A percentile compares a stretch with the other conserved stretches of the same genome.
These are phyloP conservation scores for Pseudogymnoascus sp. DNA, from an alignment of 2,329 filamentous ascomycete species.

Conservation along the genomic window DNA sequence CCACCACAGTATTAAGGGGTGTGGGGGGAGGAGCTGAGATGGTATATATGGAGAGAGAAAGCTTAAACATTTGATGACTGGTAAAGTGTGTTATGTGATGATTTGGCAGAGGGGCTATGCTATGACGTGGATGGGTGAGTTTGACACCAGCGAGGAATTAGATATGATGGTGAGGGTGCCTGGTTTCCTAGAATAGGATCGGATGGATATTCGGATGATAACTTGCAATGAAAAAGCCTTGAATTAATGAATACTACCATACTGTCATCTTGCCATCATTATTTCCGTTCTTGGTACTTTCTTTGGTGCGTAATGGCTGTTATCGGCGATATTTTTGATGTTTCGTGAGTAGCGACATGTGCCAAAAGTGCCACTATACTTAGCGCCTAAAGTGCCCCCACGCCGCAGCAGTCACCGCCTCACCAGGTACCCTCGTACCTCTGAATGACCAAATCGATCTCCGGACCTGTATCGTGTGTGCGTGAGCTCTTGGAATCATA, in stretches of 20 bases:
- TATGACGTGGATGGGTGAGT: not conserved
- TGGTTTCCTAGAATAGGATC: not conserved
- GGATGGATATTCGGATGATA: not conserved
- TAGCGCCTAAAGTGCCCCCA: not conserved
- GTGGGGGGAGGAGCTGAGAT: too few species aligned
- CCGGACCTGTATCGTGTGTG: not conserved
- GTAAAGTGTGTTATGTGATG: not conserved
- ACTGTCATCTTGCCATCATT: not conserved
- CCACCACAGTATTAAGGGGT: not conserved
- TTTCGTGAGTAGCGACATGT: not conserved
- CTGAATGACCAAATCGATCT: conserved; percentile 5
- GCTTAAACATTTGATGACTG: not conserved
- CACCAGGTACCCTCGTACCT: conserved; percentile 1
- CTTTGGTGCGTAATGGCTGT: not conserved
- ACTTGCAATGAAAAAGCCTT: not conserved
- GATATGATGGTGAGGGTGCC: not conserved
- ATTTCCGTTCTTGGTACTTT: not conserved
- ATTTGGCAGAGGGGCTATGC: not conserved
- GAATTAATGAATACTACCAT: not conserved
- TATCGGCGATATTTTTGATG: not conserved
- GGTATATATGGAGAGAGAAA: not conserved
- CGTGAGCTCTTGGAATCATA: conserved; percentile 1
- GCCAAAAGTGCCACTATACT: not conserved
- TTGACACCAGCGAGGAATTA: not conserved
- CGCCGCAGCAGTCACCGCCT: not conserved